Evolutionary conservation across 768 basidiomycete genomes (phyloP).

Genomic region (Megacollybia marginata): DNA sequence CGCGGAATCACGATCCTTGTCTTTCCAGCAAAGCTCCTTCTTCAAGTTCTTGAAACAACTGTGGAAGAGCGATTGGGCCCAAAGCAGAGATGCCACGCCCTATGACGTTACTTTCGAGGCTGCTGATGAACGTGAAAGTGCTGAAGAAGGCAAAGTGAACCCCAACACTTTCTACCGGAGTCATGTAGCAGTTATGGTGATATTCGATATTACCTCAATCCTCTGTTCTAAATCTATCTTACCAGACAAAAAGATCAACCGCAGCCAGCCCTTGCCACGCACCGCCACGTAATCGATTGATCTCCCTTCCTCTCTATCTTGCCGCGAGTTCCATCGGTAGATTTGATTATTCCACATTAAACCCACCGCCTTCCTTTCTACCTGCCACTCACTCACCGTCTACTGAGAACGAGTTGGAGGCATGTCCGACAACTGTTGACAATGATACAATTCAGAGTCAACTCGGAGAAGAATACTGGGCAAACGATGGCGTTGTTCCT

Average conservation of each 20-base stretch:
- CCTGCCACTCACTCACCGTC: neutral
- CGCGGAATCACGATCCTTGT: slow-evolving; percentile 32
- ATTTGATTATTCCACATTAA: slow-evolving; percentile 31
- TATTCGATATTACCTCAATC: neutral
- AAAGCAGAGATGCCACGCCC: slow-evolving; percentile 35
- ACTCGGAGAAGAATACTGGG: slow-evolving; percentile 25
- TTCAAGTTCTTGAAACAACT: slow-evolving; percentile 26
- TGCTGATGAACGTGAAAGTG: slow-evolving; percentile 31
- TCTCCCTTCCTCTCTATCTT: slow-evolving; percentile 15
- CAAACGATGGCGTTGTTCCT: slow-evolving; percentile 44
- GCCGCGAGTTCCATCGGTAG: slow-evolving; percentile 22
- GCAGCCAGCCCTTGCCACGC: too few relatives aligned
- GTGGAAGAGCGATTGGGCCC: slow-evolving; percentile 42
- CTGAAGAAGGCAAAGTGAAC: slow-evolving; percentile 27
- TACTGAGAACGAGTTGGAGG: neutral
- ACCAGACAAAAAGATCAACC: too few relatives aligned
- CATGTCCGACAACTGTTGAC: neutral
- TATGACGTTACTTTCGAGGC: slow-evolving; percentile 42
- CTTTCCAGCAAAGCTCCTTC: slow-evolving; percentile 29
- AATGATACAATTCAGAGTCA: neutral
- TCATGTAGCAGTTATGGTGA: slow-evolving; percentile 31
- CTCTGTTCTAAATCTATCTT: too few relatives aligned
- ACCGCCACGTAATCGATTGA: neutral
- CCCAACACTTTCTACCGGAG: slow-evolving; percentile 35
- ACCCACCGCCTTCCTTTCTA: slow-evolving; percentile 28